phyloP scores from a whole-genome alignment of 352 stramenopile genomes.

The Globisporangium uncinulatum region DNA sequence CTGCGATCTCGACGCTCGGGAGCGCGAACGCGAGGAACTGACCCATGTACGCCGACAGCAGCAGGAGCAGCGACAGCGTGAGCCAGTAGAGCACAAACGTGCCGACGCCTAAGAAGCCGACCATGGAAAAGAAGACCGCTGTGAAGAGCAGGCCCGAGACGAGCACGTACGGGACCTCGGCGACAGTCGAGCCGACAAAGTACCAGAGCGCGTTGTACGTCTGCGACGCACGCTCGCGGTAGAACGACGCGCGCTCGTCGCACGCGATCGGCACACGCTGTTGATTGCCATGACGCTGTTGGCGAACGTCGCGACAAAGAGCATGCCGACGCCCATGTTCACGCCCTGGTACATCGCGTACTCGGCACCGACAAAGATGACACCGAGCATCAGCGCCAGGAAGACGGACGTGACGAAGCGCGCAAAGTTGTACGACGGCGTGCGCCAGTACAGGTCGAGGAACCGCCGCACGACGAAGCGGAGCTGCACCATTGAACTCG shows the following conservation, averaged over 20 bases:
- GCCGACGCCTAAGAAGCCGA: too few relatives aligned
- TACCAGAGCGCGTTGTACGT: constrained; percentile 83
- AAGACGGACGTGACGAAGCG: constrained; percentile 63
- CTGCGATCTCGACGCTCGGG: too few relatives aligned
- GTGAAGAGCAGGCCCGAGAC: too few relatives aligned
- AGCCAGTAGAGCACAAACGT: too few relatives aligned
- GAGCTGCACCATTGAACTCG: constrained; percentile 20
- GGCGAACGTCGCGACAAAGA: constrained; percentile 78
- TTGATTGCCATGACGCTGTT: constrained; percentile 72
- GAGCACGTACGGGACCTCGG: too few relatives aligned
- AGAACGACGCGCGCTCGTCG: constrained; percentile 52
- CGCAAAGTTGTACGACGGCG: constrained; percentile 79
- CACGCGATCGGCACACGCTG: constrained; percentile 59
- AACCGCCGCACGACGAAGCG: constrained; percentile 48
- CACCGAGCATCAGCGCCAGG: constrained; percentile 66
- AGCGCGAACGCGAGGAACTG: too few relatives aligned
- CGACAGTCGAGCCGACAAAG: constrained; percentile 7
- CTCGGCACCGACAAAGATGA: constrained; percentile 20
- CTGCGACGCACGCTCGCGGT: constrained; percentile 57
- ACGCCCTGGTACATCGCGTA: constrained; percentile 53
- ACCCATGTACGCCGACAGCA: too few relatives aligned
- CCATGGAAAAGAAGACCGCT: too few relatives aligned
- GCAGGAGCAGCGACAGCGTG: too few relatives aligned
- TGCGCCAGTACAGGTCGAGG: constrained; percentile 82
- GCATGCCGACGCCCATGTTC: constrained; percentile 49